These are phyloP conservation scores for Silene vulgaris DNA, from an alignment of 179 eudicot species.

Conservation along the genomic window DNA sequence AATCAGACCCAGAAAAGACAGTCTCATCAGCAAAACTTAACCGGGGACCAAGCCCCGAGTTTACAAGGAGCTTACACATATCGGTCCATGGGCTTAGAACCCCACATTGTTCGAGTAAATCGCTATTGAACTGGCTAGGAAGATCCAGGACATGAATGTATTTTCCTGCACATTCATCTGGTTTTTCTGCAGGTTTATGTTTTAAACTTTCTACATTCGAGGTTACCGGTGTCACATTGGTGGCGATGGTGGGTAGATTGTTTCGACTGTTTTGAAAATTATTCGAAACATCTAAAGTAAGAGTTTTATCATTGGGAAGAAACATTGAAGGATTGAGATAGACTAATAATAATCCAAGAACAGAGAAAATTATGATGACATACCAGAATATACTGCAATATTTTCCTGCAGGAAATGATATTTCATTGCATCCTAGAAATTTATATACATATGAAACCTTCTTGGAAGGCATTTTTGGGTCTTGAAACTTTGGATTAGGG, in stretches of 20 bases:
- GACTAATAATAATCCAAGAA: conserved; percentile 8
- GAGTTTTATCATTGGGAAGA: neutral
- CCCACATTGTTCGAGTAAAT: conserved; percentile 25
- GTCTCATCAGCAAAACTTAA: neutral
- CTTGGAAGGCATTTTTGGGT: conserved; percentile 5
- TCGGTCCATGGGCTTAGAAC: conserved; percentile 19
- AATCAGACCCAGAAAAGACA: conserved; percentile 7
- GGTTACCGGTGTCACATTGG: neutral
- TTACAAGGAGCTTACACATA: conserved; percentile 25
- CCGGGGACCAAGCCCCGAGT: conserved; percentile 31
- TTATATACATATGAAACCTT: neutral
- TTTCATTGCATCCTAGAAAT: neutral
- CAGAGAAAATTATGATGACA: conserved; percentile 16
- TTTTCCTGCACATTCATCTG: conserved; percentile 30
- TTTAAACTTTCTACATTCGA: neutral
- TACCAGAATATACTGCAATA: conserved; percentile 4
- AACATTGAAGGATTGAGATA: conserved; percentile 9
- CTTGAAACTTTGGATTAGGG: neutral
- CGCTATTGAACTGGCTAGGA: conserved; percentile 24
- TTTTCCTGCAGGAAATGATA: neutral
- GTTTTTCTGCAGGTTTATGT: neutral
- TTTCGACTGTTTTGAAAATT: neutral
- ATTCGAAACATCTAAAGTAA: neutral
- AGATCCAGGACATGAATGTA: conserved; percentile 32
- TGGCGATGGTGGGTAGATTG: neutral